Percentiles rank a stretch among this genome's conserved stretches.
Evolutionary conservation across 345 rosid genomes (phyloP).

Genomic region (Gossypium bickii): DNA sequence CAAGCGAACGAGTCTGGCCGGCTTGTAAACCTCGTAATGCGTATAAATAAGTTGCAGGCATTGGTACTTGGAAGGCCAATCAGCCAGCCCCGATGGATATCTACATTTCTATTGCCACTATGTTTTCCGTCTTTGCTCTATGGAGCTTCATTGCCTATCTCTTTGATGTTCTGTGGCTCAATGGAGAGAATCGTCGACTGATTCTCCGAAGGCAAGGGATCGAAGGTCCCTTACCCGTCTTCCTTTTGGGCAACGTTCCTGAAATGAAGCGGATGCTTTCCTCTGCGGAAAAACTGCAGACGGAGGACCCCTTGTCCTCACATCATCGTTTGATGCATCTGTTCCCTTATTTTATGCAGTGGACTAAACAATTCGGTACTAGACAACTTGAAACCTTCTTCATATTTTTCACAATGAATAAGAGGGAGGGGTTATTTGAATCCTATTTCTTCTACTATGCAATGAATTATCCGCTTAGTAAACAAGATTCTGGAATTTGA

Average conservation of each 20-base stretch:
- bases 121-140: not conserved
- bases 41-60: not conserved
- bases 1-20: too few species aligned
- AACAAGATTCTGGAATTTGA: not conserved
- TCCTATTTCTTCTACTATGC: too few species aligned
- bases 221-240: slow-evolving; percentile 3
- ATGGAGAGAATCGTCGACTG: slow-evolving; percentile 2
- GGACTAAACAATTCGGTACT: slow-evolving; percentile 9
- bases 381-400: not conserved
- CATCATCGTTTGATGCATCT: not conserved
- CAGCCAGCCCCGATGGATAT: not conserved
- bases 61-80: not conserved
- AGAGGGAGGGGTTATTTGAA: too few species aligned
- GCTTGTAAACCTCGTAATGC: not conserved
- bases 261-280: slow-evolving; percentile 13
- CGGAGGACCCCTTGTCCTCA: not conserved
- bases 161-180: slow-evolving; percentile 6
- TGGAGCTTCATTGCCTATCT: not conserved
- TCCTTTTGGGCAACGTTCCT: slow-evolving; percentile 3
- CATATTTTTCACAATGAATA: not conserved
- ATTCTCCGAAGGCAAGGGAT: slow-evolving; percentile 13
- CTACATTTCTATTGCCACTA: not conserved
- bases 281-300: not conserved
- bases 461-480: not conserved
- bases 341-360: slow-evolving; percentile 12